Evolutionary conservation across 2,329 filamentous ascomycete genomes (phyloP).

Genomic region (Xylaria digitata): DNA sequence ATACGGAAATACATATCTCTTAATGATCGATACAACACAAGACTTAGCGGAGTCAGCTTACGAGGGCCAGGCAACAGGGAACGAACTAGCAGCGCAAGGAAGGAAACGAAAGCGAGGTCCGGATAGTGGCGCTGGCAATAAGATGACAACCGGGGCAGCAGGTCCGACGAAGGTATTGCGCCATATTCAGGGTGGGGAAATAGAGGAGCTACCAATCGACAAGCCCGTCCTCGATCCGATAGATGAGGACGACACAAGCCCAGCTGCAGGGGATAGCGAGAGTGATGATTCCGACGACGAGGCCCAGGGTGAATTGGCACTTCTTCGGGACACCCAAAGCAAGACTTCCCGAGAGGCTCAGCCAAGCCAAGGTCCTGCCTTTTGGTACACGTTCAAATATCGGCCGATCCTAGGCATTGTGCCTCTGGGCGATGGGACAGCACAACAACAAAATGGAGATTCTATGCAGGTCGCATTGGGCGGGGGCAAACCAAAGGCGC

Average conservation of each 20-base stretch:
- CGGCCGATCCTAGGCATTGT: conserved; percentile 85
- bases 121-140: conserved; percentile 64
- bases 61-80: conserved; percentile 45
- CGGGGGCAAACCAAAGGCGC: conserved; percentile 48
- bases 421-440: conserved; percentile 53
- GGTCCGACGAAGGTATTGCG: conserved; percentile 48
- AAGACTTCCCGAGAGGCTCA: conserved; percentile 42
- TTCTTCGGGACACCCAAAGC: conserved; percentile 47
- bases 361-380: conserved; percentile 47
- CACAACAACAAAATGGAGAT: conserved; percentile 45
- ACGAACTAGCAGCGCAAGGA: conserved; percentile 46
- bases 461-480: conserved; percentile 25
- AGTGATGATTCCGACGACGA: conserved; percentile 53
- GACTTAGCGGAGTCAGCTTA: conserved; percentile 66
- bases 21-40: conserved; percentile 87
- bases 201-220: conserved; percentile 47
- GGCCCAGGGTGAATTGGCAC: conserved; percentile 48
- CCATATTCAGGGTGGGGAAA: conserved; percentile 36
- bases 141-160: conserved; percentile 58
- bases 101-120: conserved; percentile 67
- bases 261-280: conserved; percentile 47
- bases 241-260: conserved; percentile 48
- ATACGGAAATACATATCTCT: conserved; percentile 86
- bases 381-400: conserved; percentile 93
- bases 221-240: conserved; percentile 44